Evolutionary conservation across 2,329 filamentous ascomycete species (phyloP).

Genomic region (Pseudogymnoascus sp.): DNA sequence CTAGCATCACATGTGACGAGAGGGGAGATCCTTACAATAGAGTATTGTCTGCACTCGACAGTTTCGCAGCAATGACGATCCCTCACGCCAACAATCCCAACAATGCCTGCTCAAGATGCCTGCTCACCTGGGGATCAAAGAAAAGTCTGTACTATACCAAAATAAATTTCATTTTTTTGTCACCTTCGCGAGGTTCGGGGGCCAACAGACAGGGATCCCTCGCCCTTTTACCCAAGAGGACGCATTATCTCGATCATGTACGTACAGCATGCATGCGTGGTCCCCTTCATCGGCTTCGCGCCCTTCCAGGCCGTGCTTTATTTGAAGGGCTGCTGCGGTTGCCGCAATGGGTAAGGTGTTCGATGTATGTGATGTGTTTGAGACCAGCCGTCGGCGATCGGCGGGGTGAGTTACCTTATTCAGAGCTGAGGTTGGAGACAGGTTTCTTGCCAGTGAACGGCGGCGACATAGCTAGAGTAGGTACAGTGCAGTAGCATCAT

Average conservation of each 20-base stretch:
- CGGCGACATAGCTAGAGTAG: background rate
- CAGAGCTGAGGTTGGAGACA: background rate
- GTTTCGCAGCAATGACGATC: background rate
- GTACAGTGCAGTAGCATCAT: background rate
- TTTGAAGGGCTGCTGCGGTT: background rate
- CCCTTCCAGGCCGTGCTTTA: background rate
- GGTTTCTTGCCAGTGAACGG: background rate
- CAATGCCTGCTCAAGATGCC: background rate
- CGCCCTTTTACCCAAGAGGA: background rate
- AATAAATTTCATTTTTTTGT: background rate
- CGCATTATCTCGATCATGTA: constrained; percentile 6
- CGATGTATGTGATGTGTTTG: background rate
- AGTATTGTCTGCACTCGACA: background rate
- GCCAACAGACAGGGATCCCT: background rate
- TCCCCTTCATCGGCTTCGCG: background rate
- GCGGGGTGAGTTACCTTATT: background rate
- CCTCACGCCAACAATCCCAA: background rate
- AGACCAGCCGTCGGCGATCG: background rate
- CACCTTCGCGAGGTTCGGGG: background rate
- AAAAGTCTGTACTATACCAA: background rate
- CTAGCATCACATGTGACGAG: background rate
- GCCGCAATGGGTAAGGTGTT: background rate
- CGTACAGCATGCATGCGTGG: background rate
- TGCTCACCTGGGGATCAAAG: background rate
- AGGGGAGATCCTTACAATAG: background rate